These are phyloP conservation scores for Paxillus rubicundulus DNA, from an alignment of 768 basidiomycete genomes.

Conservation along the genomic window DNA sequence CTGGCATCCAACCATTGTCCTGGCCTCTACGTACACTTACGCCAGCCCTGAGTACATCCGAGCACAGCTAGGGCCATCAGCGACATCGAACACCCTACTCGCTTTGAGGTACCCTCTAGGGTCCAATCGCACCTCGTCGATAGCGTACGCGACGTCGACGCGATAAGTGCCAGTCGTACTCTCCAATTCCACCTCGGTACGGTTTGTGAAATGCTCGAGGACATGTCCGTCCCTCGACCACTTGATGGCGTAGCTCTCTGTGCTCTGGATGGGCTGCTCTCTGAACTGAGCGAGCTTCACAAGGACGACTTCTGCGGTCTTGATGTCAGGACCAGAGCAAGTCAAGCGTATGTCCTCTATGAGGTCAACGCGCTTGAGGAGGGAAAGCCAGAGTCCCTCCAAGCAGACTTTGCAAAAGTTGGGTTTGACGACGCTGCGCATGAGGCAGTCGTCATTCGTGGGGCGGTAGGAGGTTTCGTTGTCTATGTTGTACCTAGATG, in stretches of 20 bases:
- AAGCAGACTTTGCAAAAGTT: constrained; percentile 74
- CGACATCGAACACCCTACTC: constrained; percentile 15
- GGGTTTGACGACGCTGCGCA: constrained; percentile 68
- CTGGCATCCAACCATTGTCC: neutral
- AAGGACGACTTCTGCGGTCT: constrained; percentile 46
- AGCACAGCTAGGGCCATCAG: neutral
- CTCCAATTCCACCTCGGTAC: constrained; percentile 45
- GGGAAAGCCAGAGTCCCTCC: constrained; percentile 71
- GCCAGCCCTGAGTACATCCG: neutral
- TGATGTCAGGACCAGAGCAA: constrained; percentile 34
- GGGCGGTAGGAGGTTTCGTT: constrained; percentile 75
- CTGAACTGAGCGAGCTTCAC: constrained; percentile 62
- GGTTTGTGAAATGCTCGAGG: constrained; percentile 47
- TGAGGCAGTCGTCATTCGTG: constrained; percentile 79
- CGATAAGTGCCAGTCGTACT: constrained; percentile 42
- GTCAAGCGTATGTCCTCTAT: constrained; percentile 51
- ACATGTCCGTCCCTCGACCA: constrained; percentile 52
- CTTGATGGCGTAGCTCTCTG: constrained; percentile 53
- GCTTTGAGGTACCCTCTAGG: constrained; percentile 32
- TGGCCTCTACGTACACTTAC: neutral
- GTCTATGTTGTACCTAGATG: constrained; percentile 48
- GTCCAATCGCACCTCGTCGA: constrained; percentile 57
- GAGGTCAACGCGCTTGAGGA: constrained; percentile 56
- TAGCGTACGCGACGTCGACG: constrained; percentile 48
- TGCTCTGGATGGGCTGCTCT: constrained; percentile 21